Evolutionary conservation across 805 yeast genomes (phyloP).

Genomic region (Wickerhamiella azyma): DNA sequence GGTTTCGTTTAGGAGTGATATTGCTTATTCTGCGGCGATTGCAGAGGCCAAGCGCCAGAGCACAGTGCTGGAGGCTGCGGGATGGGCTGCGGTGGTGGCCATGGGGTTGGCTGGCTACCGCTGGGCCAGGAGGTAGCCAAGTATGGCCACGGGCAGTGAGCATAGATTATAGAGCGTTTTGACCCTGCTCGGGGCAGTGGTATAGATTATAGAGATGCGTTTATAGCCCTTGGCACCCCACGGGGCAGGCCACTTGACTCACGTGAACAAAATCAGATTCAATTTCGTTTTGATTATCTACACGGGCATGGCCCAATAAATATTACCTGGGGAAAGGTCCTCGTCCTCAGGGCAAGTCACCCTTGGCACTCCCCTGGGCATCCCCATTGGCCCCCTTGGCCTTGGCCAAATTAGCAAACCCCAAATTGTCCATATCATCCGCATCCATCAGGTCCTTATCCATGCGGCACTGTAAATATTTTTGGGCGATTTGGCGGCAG

Average conservation of each 20-base stretch:
- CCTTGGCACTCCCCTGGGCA: too few species aligned
- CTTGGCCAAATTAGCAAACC: constrained; percentile 26
- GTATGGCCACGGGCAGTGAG: not conserved
- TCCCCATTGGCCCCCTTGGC: too few species aligned
- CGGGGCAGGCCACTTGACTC: too few species aligned
- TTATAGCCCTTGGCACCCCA: too few species aligned
- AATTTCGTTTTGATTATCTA: too few species aligned
- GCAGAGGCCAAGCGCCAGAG: constrained; percentile 41
- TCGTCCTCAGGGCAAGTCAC: too few species aligned
- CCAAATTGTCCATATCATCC: constrained; percentile 48
- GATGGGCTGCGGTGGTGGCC: not conserved
- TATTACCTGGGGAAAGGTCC: too few species aligned
- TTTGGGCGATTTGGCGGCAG: constrained; percentile 72
- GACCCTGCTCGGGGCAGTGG: too few species aligned
- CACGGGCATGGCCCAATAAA: too few species aligned
- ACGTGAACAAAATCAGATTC: too few species aligned
- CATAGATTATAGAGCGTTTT: not conserved
- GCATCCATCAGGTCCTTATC: constrained; percentile 51
- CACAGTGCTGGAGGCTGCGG: constrained; percentile 28
- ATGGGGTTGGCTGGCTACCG: not conserved
- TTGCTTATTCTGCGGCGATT: constrained; percentile 60
- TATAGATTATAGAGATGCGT: too few species aligned
- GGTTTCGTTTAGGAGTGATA: constrained; percentile 81
- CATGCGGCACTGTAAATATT: constrained; percentile 79
- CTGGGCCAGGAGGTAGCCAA: not conserved